phyloP scores from a whole-genome alignment of 2,329 filamentous ascomycete genomes.

The Alternaria sp. region DNA sequence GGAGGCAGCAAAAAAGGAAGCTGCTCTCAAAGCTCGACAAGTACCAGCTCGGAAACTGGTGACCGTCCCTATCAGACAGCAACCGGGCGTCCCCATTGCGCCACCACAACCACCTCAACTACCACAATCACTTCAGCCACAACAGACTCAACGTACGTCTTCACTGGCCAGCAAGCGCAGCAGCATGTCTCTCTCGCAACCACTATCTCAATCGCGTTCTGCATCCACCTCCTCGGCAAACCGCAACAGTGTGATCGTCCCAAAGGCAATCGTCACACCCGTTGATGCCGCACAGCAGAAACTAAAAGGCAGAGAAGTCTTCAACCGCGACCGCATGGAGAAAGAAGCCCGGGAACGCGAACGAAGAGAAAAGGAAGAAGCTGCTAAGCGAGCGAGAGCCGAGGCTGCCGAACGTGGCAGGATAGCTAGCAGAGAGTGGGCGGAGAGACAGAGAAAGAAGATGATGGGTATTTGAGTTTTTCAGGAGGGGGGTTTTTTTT shows the following conservation, averaged over 20 bases:
- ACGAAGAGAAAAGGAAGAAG: conserved; percentile 58
- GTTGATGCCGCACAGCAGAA: conserved; percentile 45
- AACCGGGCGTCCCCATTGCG: conserved; percentile 30
- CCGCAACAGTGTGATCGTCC: conserved; percentile 35
- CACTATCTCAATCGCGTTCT: conserved; percentile 30
- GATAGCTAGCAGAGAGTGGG: conserved; percentile 58
- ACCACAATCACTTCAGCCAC: conserved; percentile 11
- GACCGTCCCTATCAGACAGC: conserved; percentile 56
- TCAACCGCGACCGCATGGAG: conserved; percentile 55
- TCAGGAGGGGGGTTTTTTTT: background rate
- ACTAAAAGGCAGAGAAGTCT: conserved; percentile 57
- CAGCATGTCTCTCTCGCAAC: conserved; percentile 33
- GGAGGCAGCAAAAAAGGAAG: conserved; percentile 51
- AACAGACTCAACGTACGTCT: conserved; percentile 22
- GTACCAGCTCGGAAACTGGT: conserved; percentile 57
- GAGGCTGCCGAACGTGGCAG: conserved; percentile 58
- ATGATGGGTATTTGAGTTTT: conserved; percentile 27
- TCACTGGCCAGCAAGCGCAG: conserved; percentile 36
- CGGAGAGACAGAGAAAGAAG: conserved; percentile 58
- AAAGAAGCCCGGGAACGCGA: conserved; percentile 54
- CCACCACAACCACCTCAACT: conserved; percentile 19
- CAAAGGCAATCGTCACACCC: conserved; percentile 40
- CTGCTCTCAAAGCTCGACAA: conserved; percentile 44
- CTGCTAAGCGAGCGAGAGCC: conserved; percentile 56
- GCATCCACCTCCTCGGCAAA: conserved; percentile 36